Percentiles rank a stretch among this genome's conserved stretches.
phyloP scores from a whole-genome alignment of 305 asterid species.

The Rubia tinctorum region DNA sequence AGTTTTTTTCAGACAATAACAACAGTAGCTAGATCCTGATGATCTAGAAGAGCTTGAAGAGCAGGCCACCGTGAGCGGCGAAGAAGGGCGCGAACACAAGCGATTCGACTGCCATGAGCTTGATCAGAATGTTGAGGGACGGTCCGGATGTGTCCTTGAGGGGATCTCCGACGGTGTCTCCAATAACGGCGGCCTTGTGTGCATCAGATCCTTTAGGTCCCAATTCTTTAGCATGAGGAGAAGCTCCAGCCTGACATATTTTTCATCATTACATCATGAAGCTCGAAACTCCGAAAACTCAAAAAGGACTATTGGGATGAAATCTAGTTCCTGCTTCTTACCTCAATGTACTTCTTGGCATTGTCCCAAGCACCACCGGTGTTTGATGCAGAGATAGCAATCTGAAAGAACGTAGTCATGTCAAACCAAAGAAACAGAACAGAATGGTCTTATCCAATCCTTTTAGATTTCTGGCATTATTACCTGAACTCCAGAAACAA shows the following conservation, averaged over 20 bases:
- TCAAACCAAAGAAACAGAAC: not conserved
- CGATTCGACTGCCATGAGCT: conserved; percentile 94
- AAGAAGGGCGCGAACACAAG: conserved; percentile 96
- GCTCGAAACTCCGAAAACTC: conserved; percentile 65
- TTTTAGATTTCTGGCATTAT: conserved; percentile 12
- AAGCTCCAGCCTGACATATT: conserved; percentile 39
- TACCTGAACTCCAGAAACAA: conserved; percentile 95
- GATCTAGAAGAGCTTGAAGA: conserved; percentile 46
- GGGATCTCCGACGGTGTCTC: conserved; percentile 94
- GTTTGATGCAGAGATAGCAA: conserved; percentile 96
- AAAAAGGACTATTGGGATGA: conserved; percentile 10
- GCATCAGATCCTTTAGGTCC: conserved; percentile 98
- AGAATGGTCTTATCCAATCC: not conserved
- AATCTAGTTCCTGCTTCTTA: conserved; percentile 26
- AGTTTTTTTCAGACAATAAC: not conserved
- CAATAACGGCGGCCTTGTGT: conserved; percentile 92
- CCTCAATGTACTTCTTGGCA: conserved; percentile 95
- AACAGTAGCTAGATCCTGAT: not conserved
- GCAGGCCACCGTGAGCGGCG: conserved; percentile 88
- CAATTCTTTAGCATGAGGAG: conserved; percentile 63
- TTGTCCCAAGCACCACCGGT: conserved; percentile 97
- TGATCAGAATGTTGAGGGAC: conserved; percentile 89
- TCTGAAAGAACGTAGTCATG: too few species aligned
- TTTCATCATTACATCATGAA: not conserved
- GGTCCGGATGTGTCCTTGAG: conserved; percentile 95